Base-by-base conservation (phyloP, 495 filamentous ascomycete genomes). In the Talaromyces ruber region DNA sequence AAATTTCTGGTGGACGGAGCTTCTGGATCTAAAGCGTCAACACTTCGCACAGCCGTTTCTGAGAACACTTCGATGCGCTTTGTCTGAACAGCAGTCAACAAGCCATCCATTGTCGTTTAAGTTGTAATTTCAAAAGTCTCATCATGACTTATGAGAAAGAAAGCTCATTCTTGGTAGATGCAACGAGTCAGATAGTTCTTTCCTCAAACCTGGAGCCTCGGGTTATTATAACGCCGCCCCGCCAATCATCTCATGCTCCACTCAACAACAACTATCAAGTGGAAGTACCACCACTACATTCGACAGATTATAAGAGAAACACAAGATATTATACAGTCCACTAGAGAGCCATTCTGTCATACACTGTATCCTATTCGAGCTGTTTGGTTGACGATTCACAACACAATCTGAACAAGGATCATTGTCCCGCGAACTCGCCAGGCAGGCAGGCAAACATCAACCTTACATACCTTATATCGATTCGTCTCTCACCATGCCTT, bases 1-100 rank as follows among this genome's bases (percentile, higher is more conserved):
- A 47, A 16, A 4, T 25, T 58, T 29, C 50, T 21, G 5, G 14
- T 85, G 39, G 69, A 62, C 37, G 94, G 69, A 11, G 76, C 72
- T 4, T 72, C 68, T 8, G 76, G 66, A 6, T 29, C 29, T 30
- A 37, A 22, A 25, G 57, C 26, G 24, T 14, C 28, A 22, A n/a
- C 45, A 3, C 18, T 29, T 53, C n/a, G 1, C 26, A 12, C 21
- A 3, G 21, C 3, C 18, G 45, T 54, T n/a, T 29, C 28, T 32
- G 26, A 63, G 5, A 64, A 58, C 18, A 65, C 62, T 7, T 64
- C 45, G 34, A 69, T 67, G 29, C 64, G 70, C 30, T 67, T 68
- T 8, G 76, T 75, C 22, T 78, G 76, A 14, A 78, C 68, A 21
- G 72, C 75, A 8, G 72, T 78, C 30, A 80, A 65, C 56, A 80